Evolutionary conservation across 2,329 filamentous ascomycete genomes (phyloP), one percentile per base, ranked within the genome.

Genomic region (Fusarium sp.): DNA sequence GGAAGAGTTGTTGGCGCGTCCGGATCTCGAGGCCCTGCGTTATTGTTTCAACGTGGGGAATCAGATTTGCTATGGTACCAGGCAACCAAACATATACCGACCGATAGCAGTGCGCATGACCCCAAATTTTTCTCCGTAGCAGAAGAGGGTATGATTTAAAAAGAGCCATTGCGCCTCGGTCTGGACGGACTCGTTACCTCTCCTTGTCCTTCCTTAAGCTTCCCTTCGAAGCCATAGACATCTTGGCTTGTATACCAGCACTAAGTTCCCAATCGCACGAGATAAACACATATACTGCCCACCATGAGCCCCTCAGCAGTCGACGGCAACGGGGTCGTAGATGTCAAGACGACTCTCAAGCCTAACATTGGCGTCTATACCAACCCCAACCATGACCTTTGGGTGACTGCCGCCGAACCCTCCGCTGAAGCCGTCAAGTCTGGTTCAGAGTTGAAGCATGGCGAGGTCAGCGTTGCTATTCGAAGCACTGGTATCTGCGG

Each of bases 401-500:
- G 94, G 93, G 89, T 98, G 65, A 92, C 87, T 58, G 90, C 93
- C 70, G 90, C 94, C 15, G 85, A 89, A 73, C 95, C 95, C 7
- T 90, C 88, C 43, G 82, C 93, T 26, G 92, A 97, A 78, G 89
- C 89, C 66, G 90, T 97, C 59, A 84, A 90, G 69, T 87, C 87
- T 31, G 91, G 89, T 46, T 82, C 89, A 54, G 86, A 85, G 49
- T 83, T 98, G 75, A 90, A 92, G 81, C 86, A 88, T 24, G 95
- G 94, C 52, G 92, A 98, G 82, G 93, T 98, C 48, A 94, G 93
- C 26, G 81, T 98, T 67, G 93, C 93, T 57, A 89, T 98, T 80
- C 93, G 95, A 82, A 97, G 93, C 82, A 98, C 95, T 10, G 96
- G 96, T 59, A 98, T 98, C 76, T 98, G 96, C 85, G 95, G 95